A percentile compares a stretch with the other conserved stretches of the same genome.
These are phyloP conservation scores for Trichomonas gallinae DNA, from an alignment of 208 protist species.

Conservation along the genomic window DNA sequence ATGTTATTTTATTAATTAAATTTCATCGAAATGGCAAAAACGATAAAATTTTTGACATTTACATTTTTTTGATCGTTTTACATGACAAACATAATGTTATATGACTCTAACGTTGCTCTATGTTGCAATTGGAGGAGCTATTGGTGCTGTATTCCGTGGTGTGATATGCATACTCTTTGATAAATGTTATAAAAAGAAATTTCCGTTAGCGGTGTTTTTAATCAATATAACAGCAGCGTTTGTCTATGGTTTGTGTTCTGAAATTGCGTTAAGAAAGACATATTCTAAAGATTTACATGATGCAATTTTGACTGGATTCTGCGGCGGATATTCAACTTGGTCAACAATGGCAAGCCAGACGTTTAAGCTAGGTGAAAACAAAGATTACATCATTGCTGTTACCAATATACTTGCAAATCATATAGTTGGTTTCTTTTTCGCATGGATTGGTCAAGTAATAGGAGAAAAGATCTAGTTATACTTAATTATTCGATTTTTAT, in stretches of 20 bases:
- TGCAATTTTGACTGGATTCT: not conserved
- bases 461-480: not conserved
- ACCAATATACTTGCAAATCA: not conserved
- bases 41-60: no score
- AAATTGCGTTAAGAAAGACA: not conserved
- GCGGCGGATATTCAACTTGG: not conserved
- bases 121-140: not conserved
- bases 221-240: not conserved
- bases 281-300: not conserved
- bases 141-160: not conserved
- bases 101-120: not conserved
- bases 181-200: constrained; percentile 11
- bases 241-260: not conserved
- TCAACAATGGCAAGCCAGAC: not conserved
- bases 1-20: no score
- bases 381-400: not conserved
- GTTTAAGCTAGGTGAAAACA: not conserved
- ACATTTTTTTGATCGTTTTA: no score
- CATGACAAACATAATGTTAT: not conserved
- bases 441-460: not conserved
- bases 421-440: not conserved
- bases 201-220: not conserved
- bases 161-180: not conserved
- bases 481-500: not conserved
- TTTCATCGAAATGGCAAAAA: no score